Conservation (phyloP, 805 yeast genomes). For the Saturnispora ahearnii region DNA sequence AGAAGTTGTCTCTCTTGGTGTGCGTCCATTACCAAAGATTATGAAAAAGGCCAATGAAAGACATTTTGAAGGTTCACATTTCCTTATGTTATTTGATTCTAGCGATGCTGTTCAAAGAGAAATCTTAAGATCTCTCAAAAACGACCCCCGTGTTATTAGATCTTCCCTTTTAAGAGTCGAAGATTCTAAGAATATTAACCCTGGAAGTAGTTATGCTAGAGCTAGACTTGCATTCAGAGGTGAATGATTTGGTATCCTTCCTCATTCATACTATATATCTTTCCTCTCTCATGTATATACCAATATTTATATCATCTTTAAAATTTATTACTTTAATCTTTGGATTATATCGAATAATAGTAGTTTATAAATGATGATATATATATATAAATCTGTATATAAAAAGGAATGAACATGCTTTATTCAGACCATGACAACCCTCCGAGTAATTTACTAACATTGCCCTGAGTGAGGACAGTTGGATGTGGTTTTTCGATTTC, state of each 20-base stretch:
- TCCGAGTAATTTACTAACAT: neutral
- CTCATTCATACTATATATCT: neutral
- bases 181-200: slow-evolving; percentile 42
- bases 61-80: slow-evolving; percentile 86
- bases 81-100: slow-evolving; percentile 78
- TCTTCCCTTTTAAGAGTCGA: slow-evolving; percentile 61
- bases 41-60: slow-evolving; percentile 78
- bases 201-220: slow-evolving; percentile 50
- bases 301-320: neutral
- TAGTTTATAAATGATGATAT: neutral
- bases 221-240: slow-evolving; percentile 20
- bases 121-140: slow-evolving; percentile 65
- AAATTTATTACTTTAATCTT: neutral
- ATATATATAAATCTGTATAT: neutral
- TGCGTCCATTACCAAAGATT: slow-evolving; percentile 68
- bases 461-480: neutral
- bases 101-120: slow-evolving; percentile 82
- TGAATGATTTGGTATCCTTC: neutral
- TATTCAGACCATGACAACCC: slow-evolving; percentile 1
- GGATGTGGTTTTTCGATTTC: slow-evolving; percentile 13
- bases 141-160: slow-evolving; percentile 87
- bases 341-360: neutral
- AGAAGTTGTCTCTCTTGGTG: slow-evolving; percentile 70
- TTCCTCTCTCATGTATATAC: neutral
- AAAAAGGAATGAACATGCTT: neutral